Base-by-base conservation (phyloP, 1,139 yeast species). In the Pichia terricola region DNA sequence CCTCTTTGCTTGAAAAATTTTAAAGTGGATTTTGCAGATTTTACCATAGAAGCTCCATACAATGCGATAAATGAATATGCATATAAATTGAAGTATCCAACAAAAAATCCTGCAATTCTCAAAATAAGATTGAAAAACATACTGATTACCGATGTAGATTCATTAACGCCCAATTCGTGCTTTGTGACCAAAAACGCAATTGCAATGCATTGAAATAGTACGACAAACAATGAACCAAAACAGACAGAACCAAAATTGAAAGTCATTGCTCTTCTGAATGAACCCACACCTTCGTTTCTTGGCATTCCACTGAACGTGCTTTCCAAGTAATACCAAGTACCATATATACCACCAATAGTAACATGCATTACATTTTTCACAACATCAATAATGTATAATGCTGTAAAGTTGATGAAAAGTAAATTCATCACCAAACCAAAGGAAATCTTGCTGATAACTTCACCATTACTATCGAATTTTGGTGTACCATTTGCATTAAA, bases 231-330 rank as follows among this genome's bases (percentile, higher is more conserved):
- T 1, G 94, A 83, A 0, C 96, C 96, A 59, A 85, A 83, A 59
- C 95, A 82, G 45, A 89, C 81, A 3, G 96, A 85, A 0, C 97
- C 96, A 59, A 88, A 83, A 36, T 94, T 84, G 59, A 81, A 85
- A 2, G 95, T 83, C 67, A 86, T 65, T 1, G 95, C 86, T 54
- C 95, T 73, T 58, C 77, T 80, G 53, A 89, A 77, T 2, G 96
- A 82, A 5, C 94, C 89, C 45, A 79, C 63, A 1, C 94, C 94
- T 8, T 95, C 94, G 67, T 76, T 75, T 53, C 65, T 73, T 34
- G 95, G 95, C 68, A 81, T 75, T 5, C 95, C 95, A 56, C 82
- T 84, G 57, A 82, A 89, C 2, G 88, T 75, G 50, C 72, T 73
- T 39, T 86, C 75, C 59, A 84, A 70, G 61, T 60, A 88, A 64